A percentile compares a stretch with the other conserved stretches of the same genome.
These are phyloP conservation scores for Stenocarpella maydis DNA, from an alignment of 2,329 filamentous ascomycete species.

Conservation along the genomic window DNA sequence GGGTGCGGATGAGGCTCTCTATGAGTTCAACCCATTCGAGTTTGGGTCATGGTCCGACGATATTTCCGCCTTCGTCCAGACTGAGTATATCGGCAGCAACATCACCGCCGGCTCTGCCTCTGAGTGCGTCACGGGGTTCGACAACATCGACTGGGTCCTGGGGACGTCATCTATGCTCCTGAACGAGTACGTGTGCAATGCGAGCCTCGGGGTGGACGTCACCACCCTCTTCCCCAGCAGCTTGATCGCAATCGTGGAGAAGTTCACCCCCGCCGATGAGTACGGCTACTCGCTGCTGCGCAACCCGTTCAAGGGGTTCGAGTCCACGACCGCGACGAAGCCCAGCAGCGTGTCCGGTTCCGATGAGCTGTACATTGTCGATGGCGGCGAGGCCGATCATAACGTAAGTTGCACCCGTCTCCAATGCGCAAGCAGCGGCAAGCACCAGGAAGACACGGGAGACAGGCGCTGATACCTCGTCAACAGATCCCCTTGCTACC, in stretches of 20 bases:
- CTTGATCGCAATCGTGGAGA: slow-evolving; percentile 39
- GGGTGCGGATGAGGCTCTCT: slow-evolving; percentile 45
- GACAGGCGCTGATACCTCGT: neutral
- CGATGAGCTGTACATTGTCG: slow-evolving; percentile 49
- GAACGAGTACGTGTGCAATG: slow-evolving; percentile 38
- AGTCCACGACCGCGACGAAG: slow-evolving; percentile 39
- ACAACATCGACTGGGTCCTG: slow-evolving; percentile 57
- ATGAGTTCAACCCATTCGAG: slow-evolving; percentile 55
- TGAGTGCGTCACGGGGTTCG: slow-evolving; percentile 52
- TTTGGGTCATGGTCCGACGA: slow-evolving; percentile 55
- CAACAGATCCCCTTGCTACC: slow-evolving; percentile 54
- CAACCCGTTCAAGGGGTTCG: slow-evolving; percentile 54
- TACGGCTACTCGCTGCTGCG: slow-evolving; percentile 41
- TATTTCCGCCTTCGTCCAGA: slow-evolving; percentile 48
- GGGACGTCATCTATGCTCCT: slow-evolving; percentile 55
- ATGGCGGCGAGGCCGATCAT: slow-evolving; percentile 54
- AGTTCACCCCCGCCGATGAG: slow-evolving; percentile 40
- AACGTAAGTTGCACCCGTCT: slow-evolving; percentile 41
- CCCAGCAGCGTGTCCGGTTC: slow-evolving; percentile 42
- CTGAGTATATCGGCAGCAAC: slow-evolving; percentile 50
- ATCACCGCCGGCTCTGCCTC: slow-evolving; percentile 42
- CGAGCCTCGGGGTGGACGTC: slow-evolving; percentile 27
- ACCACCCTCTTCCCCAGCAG: slow-evolving; percentile 25
- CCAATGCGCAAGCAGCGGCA: neutral
- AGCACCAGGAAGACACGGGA: too few relatives aligned